Percentiles rank a stretch among this genome's conserved stretches.
phyloP scores from a whole-genome alignment of 805 yeast species.

The Tetrapisispora pingtungensis region DNA sequence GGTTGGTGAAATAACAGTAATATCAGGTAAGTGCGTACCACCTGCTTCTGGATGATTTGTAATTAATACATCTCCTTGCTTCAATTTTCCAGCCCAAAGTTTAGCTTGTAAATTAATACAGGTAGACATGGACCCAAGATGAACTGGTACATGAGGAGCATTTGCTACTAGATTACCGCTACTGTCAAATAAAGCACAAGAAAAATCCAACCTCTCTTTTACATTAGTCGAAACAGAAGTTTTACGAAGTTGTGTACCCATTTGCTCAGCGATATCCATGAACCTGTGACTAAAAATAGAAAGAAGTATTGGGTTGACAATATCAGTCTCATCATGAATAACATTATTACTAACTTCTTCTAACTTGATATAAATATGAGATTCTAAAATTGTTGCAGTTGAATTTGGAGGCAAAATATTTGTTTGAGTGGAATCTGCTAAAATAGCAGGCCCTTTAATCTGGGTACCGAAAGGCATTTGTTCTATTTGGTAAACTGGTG shows the following conservation, averaged over 20 bases:
- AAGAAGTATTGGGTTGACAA: conserved; percentile 57
- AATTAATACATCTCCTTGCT: conserved; percentile 65
- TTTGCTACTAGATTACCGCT: conserved; percentile 76
- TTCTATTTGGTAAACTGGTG: conserved; percentile 50
- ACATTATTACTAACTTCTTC: conserved; percentile 4
- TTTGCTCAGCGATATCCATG: conserved; percentile 86
- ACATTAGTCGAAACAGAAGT: conserved; percentile 77
- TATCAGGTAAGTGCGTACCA: conserved; percentile 85
- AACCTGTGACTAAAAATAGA: conserved; percentile 77
- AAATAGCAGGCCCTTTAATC: conserved; percentile 61
- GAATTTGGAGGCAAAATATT: conserved; percentile 58
- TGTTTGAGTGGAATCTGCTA: conserved; percentile 76
- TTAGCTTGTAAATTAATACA: conserved; percentile 59
- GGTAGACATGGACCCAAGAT: conserved; percentile 77
- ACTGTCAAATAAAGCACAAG: conserved; percentile 73
- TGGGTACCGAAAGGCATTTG: conserved; percentile 42
- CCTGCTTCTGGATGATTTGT: conserved; percentile 77
- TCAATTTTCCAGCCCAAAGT: conserved; percentile 52
- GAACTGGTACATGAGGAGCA: conserved; percentile 86
- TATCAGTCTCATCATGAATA: background rate
- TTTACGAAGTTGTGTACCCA: conserved; percentile 72
- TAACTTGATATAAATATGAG: conserved; percentile 48
- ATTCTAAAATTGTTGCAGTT: conserved; percentile 42
- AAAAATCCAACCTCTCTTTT: conserved; percentile 72
- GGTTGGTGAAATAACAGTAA: conserved; percentile 87